Base-by-base conservation (phyloP, 2,329 filamentous ascomycete species). In the Trichophyton verrucosum region DNA sequence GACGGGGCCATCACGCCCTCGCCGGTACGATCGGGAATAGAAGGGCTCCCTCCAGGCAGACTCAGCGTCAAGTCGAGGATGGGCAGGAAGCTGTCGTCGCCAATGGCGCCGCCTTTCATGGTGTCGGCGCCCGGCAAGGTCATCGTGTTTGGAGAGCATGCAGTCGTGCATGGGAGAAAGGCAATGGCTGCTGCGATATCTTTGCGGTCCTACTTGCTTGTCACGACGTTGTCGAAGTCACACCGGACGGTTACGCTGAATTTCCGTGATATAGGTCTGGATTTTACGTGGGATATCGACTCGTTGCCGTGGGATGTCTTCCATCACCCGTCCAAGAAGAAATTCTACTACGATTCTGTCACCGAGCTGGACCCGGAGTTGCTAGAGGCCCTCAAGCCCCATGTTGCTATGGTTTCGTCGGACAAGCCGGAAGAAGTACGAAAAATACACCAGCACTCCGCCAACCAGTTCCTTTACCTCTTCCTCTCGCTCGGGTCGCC, bases 51-150 rank as follows among this genome's bases (percentile, higher is more conserved):
- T 38, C 57, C 61, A 44, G 63, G 47, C 57, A 57, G 57, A 17
- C 24, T 62, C 46, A 53, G 58, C 61, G 46, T 36, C 61, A 20
- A 64, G 60, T 59, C 65, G 47, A 42, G 56, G 42, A 61, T 58
- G 61, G 57, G 64, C 40, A 71, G 75, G 60, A 78, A 79, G 64
- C 62, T 72, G 4, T 79, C 77, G 22, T 81, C 81, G 57, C 83
- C 84, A 0, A 82, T 86, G 77, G 81, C 94, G 76, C 91, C 92
- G 49, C 80, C 91, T 63, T 99, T 99, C 73, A 96, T 99, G 89
- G 91, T 97, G 61, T 97, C 94, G 15, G 92, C 95, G 1, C 94
- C 94, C 0, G 95, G 92, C 65, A 99, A 99, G 74, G 94, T 96
- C 71, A 99, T 99, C 73, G 89, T 97, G 59, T 97, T 92, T 76